phyloP scores from a whole-genome alignment of 164 flowering plant species.

The Pachysandra terminalis region DNA sequence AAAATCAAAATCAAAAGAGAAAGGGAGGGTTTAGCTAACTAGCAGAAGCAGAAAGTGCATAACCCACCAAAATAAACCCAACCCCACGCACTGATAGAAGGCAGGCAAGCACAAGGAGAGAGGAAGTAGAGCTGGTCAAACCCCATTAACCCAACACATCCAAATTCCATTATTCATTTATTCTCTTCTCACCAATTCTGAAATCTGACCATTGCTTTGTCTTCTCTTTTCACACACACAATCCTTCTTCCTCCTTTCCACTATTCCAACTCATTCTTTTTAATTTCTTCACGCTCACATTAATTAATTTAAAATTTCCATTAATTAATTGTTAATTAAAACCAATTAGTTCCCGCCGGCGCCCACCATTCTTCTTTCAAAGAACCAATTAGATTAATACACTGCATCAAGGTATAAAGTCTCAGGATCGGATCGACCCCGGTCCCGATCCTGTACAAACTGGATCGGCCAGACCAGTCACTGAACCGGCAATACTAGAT shows the following conservation, averaged over 20 bases:
- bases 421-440: too few species aligned
- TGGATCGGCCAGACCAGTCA: too few species aligned
- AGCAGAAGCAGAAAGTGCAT: neutral
- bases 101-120: neutral
- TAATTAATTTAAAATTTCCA: too few species aligned
- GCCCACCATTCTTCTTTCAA: neutral
- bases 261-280: too few species aligned
- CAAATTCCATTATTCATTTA: neutral
- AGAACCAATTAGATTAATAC: neutral
- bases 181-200: neutral
- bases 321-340: too few species aligned
- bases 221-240: neutral
- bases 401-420: too few species aligned
- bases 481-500: too few species aligned
- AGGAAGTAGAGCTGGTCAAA: neutral
- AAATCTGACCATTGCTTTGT: neutral
- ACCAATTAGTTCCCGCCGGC: too few species aligned
- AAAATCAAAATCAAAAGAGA: neutral
- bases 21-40: neutral
- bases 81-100: neutral
- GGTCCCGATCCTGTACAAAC: too few species aligned
- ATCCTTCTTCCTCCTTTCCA: too few species aligned
- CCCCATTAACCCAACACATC: neutral
- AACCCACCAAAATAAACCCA: conserved; percentile 1
- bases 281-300: too few species aligned